These are phyloP conservation scores for Micromonas commoda DNA, from an alignment of 139 green algal genomes.

Conservation along the genomic window DNA sequence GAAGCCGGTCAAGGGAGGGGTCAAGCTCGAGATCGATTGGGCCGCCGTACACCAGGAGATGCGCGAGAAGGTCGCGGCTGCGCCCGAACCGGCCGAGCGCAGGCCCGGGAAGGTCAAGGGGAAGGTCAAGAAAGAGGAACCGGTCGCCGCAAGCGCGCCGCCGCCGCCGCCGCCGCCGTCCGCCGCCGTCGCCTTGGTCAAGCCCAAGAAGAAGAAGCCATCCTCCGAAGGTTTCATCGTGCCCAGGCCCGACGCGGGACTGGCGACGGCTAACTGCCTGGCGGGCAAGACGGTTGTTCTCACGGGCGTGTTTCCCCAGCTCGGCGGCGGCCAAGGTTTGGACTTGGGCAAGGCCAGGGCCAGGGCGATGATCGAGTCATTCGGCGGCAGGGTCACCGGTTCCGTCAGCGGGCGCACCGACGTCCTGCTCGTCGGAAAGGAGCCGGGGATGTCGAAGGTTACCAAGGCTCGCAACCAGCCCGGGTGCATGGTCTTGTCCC, in stretches of 20 bases:
- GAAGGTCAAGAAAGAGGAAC: too few relatives aligned
- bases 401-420: constrained; percentile 33
- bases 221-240: constrained; percentile 22
- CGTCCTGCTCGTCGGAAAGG: constrained; percentile 36
- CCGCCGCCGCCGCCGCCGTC: neutral
- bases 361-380: constrained; percentile 30
- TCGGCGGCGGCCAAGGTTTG: constrained; percentile 35
- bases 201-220: neutral
- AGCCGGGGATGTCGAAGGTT: constrained; percentile 32
- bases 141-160: too few relatives aligned
- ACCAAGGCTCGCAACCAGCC: neutral
- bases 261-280: constrained; percentile 8
- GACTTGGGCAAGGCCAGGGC: constrained; percentile 34
- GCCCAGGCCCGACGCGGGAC: neutral
- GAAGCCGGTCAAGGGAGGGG: neutral
- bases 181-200: neutral
- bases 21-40: neutral
- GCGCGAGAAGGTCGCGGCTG: too few relatives aligned
- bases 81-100: too few relatives aligned
- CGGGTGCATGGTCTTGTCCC: neutral
- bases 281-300: constrained; percentile 37
- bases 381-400: constrained; percentile 34
- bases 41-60: neutral
- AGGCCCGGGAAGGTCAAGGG: too few relatives aligned
- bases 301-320: constrained; percentile 38